phyloP scores from a whole-genome alignment of 352 stramenopile genomes.

The Thalassiosira exigua region DNA sequence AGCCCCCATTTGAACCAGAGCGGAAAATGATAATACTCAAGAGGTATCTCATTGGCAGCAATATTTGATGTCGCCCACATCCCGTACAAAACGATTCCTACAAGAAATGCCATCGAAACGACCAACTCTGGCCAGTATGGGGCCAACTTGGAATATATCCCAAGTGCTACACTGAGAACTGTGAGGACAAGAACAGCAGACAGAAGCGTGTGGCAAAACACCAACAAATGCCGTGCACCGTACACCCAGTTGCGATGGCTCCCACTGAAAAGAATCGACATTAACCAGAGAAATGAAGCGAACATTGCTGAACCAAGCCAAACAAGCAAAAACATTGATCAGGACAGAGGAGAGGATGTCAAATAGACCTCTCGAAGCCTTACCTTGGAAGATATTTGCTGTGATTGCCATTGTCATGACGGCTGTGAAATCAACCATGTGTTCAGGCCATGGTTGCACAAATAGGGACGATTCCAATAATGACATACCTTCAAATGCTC shows the following conservation, averaged over 20 bases:
- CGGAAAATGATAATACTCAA: constrained; percentile 30
- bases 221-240: neutral
- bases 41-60: constrained; percentile 5
- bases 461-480: neutral
- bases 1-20: constrained; percentile 22
- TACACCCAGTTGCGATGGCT: constrained; percentile 20
- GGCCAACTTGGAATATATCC: constrained; percentile 15
- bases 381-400: neutral
- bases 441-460: constrained; percentile 2
- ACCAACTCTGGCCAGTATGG: constrained; percentile 17
- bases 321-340: neutral
- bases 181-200: constrained; percentile 5
- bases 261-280: constrained; percentile 5
- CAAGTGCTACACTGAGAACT: neutral
- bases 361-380: neutral
- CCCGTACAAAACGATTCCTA: constrained; percentile 1
- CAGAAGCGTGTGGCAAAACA: constrained; percentile 15
- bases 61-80: neutral
- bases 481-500: constrained; percentile 2
- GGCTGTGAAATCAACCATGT: neutral
- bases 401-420: neutral
- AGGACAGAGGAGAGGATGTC: neutral
- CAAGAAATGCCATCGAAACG: neutral
- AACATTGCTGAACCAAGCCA: neutral
- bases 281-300: constrained; percentile 5